Evolutionary conservation across 2,329 filamentous ascomycete species (phyloP).

Genomic region (Didymellaceae sp.): DNA sequence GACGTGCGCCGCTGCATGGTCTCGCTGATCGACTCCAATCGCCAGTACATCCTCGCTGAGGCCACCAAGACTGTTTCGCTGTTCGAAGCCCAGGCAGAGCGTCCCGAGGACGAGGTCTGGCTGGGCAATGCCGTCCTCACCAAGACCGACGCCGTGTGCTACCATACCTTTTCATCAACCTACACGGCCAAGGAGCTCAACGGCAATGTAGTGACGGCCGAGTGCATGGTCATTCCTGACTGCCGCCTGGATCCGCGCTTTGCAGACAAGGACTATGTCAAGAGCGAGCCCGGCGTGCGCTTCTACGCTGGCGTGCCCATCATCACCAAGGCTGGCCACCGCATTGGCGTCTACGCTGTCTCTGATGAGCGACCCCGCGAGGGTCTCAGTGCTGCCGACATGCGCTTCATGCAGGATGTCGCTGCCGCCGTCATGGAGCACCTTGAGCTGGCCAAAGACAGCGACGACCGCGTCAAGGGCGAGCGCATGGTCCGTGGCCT

Average conservation of each 20-base stretch:
- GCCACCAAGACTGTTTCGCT: slow-evolving; percentile 47
- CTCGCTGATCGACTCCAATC: slow-evolving; percentile 46
- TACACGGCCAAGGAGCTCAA: slow-evolving; percentile 29
- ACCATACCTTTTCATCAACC: slow-evolving; percentile 36
- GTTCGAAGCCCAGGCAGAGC: slow-evolving; percentile 30
- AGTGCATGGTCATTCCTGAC: slow-evolving; percentile 37
- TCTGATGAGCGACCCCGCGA: slow-evolving; percentile 41
- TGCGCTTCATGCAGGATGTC: slow-evolving; percentile 42
- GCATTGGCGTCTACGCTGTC: slow-evolving; percentile 42
- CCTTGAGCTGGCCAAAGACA: slow-evolving; percentile 38
- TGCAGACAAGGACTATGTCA: slow-evolving; percentile 34
- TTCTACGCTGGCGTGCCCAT: slow-evolving; percentile 46
- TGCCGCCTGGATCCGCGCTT: slow-evolving; percentile 35
- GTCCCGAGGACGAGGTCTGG: slow-evolving; percentile 37
- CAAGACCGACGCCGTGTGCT: slow-evolving; percentile 38
- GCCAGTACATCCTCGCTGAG: slow-evolving; percentile 50
- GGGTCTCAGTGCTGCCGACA: slow-evolving; percentile 29
- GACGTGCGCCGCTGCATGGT: slow-evolving; percentile 44
- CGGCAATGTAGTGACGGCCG: slow-evolving; percentile 25
- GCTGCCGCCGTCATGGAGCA: slow-evolving; percentile 43
- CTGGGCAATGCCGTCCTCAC: slow-evolving; percentile 41
- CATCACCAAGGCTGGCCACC: slow-evolving; percentile 35
- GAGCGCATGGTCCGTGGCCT: slow-evolving; percentile 44
- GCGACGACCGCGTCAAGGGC: slow-evolving; percentile 34
- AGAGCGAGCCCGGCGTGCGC: slow-evolving; percentile 34